Base-by-base conservation (phyloP, 2,329 filamentous ascomycete species). In the Nigrograna mackinnonii region DNA sequence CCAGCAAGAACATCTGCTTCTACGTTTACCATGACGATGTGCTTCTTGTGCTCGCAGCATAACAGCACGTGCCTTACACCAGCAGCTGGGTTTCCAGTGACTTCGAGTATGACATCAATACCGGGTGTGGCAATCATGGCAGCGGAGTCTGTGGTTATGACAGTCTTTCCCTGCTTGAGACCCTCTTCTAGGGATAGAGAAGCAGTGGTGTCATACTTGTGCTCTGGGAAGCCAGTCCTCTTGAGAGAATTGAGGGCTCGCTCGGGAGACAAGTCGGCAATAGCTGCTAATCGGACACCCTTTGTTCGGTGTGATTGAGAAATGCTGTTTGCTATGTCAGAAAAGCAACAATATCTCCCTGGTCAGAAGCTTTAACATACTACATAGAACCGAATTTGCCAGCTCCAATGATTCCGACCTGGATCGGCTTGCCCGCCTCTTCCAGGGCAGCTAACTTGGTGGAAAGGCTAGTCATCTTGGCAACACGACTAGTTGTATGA, bases 341-440 rank as follows among this genome's bases (percentile, higher is more conserved):
- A n/a, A n/a, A n/a, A n/a, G n/a, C n/a, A n/a, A n/a, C n/a, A n/a
- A n/a, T n/a, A n/a, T n/a, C n/a, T n/a, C n/a, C n/a, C n/a, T n/a
- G n/a, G n/a, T n/a, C n/a, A n/a, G n/a, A n/a, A n/a, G 9, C 24
- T 6, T 20, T 4, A 21, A 57, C 54, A 38, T 47, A 63, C 59
- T 71, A 75, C 73, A 74, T 75, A 12, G 69, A 73, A 2, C 72
- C 72, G 40, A 75, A 75, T 46, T 75, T 75, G 40, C 72, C 72
- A 28, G 72, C 71, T 3, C 73, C 71, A 39, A 75, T 75, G 43
- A 75, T 64, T 34, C 70, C 73, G 24, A 75, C 67, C 30, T 51
- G 49, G 17, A 55, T 52, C 12, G 43, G 49, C 30, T 39, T 55
- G 28, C 41, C 47, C 30, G 38, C 41, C 33, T 41, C 32, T 28